Conservation (phyloP, 1,139 yeast genomes). For the Pneumocystis oryctolagi region DNA sequence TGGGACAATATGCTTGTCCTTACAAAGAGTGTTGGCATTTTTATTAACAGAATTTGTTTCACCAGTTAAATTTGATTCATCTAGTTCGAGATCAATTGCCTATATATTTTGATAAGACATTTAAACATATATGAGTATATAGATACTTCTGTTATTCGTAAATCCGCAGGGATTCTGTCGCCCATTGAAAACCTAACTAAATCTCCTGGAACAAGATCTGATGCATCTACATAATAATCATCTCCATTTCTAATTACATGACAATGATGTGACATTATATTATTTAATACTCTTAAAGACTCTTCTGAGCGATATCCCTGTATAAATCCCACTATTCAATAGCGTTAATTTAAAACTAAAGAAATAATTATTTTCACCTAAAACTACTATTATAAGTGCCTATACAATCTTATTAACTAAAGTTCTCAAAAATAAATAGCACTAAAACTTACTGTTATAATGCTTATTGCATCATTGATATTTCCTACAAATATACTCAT, state of each 20-base stretch:
- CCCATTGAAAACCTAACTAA: constrained; percentile 78
- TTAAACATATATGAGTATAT: neutral
- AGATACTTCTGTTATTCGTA: constrained; percentile 46
- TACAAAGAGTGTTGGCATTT: constrained; percentile 28
- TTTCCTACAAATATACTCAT: constrained; percentile 83
- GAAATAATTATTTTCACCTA: neutral
- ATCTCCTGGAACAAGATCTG: constrained; percentile 85
- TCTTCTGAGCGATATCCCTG: constrained; percentile 93
- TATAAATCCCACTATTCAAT: constrained; percentile 59
- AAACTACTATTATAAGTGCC: neutral
- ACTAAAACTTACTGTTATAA: neutral
- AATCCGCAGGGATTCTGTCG: constrained; percentile 89
- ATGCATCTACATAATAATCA: constrained; percentile 65
- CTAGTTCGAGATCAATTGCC: constrained; percentile 64
- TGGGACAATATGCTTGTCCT: constrained; percentile 27
- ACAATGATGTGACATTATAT: constrained; percentile 86
- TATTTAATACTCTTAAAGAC: constrained; percentile 77
- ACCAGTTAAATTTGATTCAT: constrained; percentile 88
- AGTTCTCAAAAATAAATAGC: neutral
- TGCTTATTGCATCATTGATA: constrained; percentile 74
- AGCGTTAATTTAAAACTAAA: neutral
- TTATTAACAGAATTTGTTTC: constrained; percentile 79
- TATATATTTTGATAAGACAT: neutral
- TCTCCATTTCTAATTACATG: constrained; percentile 66
- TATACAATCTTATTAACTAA: neutral